Conservation (phyloP, 75 land plant species). For the Gnetum montanum region DNA sequence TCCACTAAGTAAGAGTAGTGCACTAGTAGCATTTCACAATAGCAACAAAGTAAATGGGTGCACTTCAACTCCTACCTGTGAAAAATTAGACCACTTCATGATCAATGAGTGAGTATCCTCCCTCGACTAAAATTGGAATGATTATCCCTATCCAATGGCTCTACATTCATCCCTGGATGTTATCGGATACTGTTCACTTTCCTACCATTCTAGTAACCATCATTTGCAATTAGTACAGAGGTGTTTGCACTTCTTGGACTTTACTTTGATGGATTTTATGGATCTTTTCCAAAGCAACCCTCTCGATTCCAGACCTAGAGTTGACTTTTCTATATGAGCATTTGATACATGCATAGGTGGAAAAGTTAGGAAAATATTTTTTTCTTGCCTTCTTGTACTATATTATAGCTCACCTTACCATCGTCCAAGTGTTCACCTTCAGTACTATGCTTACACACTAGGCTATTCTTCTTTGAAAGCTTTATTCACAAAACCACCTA, state of each 20-base stretch:
- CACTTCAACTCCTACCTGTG: too few species aligned
- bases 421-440: constrained; percentile 11
- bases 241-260: constrained; percentile 6
- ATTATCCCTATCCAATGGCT: constrained; percentile 12
- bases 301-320: constrained; percentile 17
- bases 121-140: constrained; percentile 10
- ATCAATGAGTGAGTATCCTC: too few species aligned
- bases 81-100: too few species aligned
- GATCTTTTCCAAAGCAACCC: constrained; percentile 11
- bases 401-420: too few species aligned
- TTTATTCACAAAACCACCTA: constrained; percentile 13
- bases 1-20: too few species aligned
- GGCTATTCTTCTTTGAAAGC: constrained; percentile 23
- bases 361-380: constrained; percentile 8
- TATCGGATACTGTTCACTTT: too few species aligned
- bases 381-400: too few species aligned
- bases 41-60: too few species aligned
- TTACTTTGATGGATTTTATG: constrained; percentile 7
- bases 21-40: too few species aligned
- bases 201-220: too few species aligned
- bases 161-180: too few species aligned
- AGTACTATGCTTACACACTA: constrained; percentile 19
- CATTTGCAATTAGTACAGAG: too few species aligned
- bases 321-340: constrained; percentile 20
- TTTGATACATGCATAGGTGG: constrained; percentile 12